A percentile compares a stretch with the other conserved stretches of the same genome.
These are phyloP conservation scores for Epithemia pelagica DNA, from an alignment of 108 stramenopile genomes.

Conservation along the genomic window DNA sequence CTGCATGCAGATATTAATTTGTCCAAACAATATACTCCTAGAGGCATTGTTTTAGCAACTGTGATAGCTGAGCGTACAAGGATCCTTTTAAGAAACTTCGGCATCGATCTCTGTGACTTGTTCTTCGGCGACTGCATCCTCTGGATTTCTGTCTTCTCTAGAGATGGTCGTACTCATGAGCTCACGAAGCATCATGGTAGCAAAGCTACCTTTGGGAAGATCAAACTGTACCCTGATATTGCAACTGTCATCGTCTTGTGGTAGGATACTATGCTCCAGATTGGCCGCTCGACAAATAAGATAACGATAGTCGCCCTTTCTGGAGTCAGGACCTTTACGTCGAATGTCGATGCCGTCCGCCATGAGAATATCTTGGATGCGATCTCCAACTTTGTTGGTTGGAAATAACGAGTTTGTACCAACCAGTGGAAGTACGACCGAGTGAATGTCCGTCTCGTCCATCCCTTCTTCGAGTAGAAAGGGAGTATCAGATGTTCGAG, in stretches of 20 bases:
- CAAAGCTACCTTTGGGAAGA: conserved; percentile 72
- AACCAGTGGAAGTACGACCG: conserved; percentile 67
- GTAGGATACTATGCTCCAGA: conserved; percentile 22
- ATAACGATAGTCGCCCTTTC: conserved; percentile 71
- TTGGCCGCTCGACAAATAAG: conserved; percentile 36
- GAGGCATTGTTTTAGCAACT: too few relatives aligned
- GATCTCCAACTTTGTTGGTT: conserved; percentile 51
- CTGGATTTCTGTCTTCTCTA: too few relatives aligned
- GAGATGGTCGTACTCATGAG: conserved; percentile 64
- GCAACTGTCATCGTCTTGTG: background rate
- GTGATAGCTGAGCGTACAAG: too few relatives aligned
- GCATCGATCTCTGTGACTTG: too few relatives aligned
- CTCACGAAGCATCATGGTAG: conserved; percentile 76
- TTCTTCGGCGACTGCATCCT: too few relatives aligned
- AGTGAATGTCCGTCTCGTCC: conserved; percentile 12
- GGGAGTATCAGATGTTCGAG: conserved; percentile 2
- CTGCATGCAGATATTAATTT: too few relatives aligned
- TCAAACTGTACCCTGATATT: conserved; percentile 37
- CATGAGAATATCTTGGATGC: conserved; percentile 40
- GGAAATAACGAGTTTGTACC: conserved; percentile 64
- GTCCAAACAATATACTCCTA: too few relatives aligned
- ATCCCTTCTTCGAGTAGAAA: background rate
- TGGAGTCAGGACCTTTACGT: conserved; percentile 52
- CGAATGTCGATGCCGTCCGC: conserved; percentile 50
- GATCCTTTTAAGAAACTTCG: too few relatives aligned